Evolutionary conservation across 2,329 filamentous ascomycete genomes (phyloP).

Genomic region (Colletotrichum musae): DNA sequence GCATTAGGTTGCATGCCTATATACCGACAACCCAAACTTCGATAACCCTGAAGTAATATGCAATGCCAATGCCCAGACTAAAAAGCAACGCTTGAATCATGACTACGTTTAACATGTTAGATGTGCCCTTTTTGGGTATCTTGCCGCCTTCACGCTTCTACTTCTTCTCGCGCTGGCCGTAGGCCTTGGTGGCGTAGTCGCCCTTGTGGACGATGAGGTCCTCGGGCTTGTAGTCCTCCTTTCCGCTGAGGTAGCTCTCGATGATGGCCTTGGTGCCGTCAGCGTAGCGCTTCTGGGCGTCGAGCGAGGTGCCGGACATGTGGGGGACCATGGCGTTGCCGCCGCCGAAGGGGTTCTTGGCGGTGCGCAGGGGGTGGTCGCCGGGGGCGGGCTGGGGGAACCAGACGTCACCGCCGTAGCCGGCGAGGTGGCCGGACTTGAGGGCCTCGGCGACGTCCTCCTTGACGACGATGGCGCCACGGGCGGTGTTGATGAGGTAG

Average conservation of each 20-base stretch:
- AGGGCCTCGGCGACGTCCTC: constrained; percentile 97
- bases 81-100: constrained; percentile 31
- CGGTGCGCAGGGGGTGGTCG: constrained; percentile 93
- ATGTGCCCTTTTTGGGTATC: constrained; percentile 21
- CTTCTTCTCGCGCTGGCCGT: constrained; percentile 79
- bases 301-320: constrained; percentile 99
- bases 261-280: constrained; percentile 91
- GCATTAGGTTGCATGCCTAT: constrained; percentile 35
- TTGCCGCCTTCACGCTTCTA: constrained; percentile 19
- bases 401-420: constrained; percentile 93
- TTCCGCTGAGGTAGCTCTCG: constrained; percentile 89
- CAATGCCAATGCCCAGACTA: constrained; percentile 29
- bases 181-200: constrained; percentile 95
- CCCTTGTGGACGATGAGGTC: constrained; percentile 92
- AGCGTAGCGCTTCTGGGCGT: constrained; percentile 94
- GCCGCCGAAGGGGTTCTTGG: constrained; percentile 94
- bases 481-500: constrained; percentile 98
- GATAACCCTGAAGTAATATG: constrained; percentile 22
- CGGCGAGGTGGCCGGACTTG: constrained; percentile 90
- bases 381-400: constrained; percentile 96
- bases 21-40: constrained; percentile 31
- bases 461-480: constrained; percentile 99
- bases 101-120: background rate
- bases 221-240: constrained; percentile 88
- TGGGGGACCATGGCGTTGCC: constrained; percentile 99